These are phyloP conservation scores for Tanacetum coccineum DNA, from an alignment of 129 eudicot species.

Conservation along the genomic window DNA sequence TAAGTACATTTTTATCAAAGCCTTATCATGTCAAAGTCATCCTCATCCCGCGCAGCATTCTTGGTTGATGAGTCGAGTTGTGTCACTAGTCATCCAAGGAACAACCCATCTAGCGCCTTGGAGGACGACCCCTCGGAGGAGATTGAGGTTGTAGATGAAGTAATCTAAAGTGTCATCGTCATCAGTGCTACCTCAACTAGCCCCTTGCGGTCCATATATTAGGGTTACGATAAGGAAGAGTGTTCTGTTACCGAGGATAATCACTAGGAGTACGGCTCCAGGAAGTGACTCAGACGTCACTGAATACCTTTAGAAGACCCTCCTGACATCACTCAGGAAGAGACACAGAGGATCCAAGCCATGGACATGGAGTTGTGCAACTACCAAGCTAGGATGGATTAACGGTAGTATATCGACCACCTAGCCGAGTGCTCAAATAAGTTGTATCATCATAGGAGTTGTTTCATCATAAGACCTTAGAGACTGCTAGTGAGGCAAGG, in stretches of 20 bases:
- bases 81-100: no score
- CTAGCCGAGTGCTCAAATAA: not conserved
- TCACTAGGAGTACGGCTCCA: not conserved
- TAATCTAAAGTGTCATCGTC: not conserved
- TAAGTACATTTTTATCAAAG: no score
- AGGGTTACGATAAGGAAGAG: not conserved
- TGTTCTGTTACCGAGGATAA: not conserved
- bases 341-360: not conserved
- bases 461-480: not conserved
- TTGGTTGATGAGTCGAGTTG: no score
- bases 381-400: not conserved
- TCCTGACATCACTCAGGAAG: not conserved
- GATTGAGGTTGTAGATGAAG: not conserved
- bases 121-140: not conserved
- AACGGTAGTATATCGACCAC: not conserved
- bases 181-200: not conserved
- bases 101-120: no score
- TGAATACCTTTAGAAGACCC: not conserved
- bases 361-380: not conserved
- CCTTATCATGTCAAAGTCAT: no score
- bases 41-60: no score
- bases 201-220: not conserved
- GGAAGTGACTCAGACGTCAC: not conserved
- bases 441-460: not conserved
- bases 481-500: not conserved